phyloP scores from a whole-genome alignment of 2,329 filamentous ascomycete species.

The Paecilomyces dactylethromorphus region DNA sequence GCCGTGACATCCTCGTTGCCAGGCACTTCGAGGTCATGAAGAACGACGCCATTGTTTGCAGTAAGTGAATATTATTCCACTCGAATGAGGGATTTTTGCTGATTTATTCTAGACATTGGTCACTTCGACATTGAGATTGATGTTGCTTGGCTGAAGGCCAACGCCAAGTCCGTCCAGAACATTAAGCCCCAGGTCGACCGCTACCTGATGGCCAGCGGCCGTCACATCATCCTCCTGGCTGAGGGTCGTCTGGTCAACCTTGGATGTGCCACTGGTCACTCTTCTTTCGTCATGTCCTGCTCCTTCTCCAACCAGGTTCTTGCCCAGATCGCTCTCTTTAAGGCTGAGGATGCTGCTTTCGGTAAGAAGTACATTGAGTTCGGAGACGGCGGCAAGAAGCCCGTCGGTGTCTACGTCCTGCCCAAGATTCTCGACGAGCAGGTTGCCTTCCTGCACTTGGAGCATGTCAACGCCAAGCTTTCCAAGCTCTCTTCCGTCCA shows the following conservation, averaged over 20 bases:
- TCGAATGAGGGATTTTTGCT: constrained; percentile 5
- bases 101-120: constrained; percentile 68
- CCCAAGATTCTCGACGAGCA: constrained; percentile 99
- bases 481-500: constrained; percentile 77
- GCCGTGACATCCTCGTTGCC: constrained; percentile 92
- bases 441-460: constrained; percentile 88
- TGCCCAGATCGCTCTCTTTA: constrained; percentile 97
- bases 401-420: constrained; percentile 88
- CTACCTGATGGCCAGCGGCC: constrained; percentile 87
- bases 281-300: constrained; percentile 99
- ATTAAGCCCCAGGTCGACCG: constrained; percentile 99
- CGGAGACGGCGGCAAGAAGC: constrained; percentile 83
- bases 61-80: constrained; percentile 39
- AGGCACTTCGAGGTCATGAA: constrained; percentile 90
- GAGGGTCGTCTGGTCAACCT: constrained; percentile 99
- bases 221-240: constrained; percentile 96
- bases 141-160: constrained; percentile 98
- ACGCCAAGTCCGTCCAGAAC: constrained; percentile 87
- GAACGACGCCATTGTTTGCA: constrained; percentile 99
- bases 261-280: constrained; percentile 97
- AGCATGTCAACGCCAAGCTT: constrained; percentile 91
- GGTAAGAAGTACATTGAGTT: constrained; percentile 95
- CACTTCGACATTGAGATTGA: constrained; percentile 99
- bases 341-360: constrained; percentile 81
- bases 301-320: constrained; percentile 99